A percentile compares a stretch with the other conserved stretches of the same genome.
Conservation (phyloP, 2,329 filamentous ascomycete genomes). For the Plectosphaerella sp. region DNA sequence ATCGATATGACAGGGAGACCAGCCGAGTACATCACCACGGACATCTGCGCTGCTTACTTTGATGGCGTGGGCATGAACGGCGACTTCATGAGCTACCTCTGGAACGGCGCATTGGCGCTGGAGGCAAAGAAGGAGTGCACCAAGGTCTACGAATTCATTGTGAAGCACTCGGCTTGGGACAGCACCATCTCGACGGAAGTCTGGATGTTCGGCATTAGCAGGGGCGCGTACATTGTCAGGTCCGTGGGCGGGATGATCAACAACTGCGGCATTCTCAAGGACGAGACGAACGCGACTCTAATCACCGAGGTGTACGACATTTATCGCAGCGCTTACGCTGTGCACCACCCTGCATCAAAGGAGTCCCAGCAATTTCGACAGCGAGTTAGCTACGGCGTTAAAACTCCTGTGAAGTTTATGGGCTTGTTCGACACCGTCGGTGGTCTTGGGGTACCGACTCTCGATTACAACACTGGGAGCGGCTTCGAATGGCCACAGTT, state of each 20-base stretch:
- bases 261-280: slow-evolving; percentile 20
- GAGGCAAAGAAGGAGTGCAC: slow-evolving; percentile 10
- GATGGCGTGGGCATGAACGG: slow-evolving; percentile 3
- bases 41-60: slow-evolving; percentile 1
- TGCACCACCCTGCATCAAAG: slow-evolving; percentile 11
- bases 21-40: neutral
- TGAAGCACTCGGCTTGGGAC: neutral
- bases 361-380: slow-evolving; percentile 12
- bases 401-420: slow-evolving; percentile 16
- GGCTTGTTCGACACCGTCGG: slow-evolving; percentile 18
- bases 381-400: slow-evolving; percentile 6
- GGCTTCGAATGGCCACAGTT: slow-evolving; percentile 18
- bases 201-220: slow-evolving; percentile 20
- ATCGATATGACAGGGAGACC: slow-evolving; percentile 5
- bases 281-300: slow-evolving; percentile 8
- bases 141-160: slow-evolving; percentile 10
- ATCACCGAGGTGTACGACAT: slow-evolving; percentile 15
- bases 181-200: slow-evolving; percentile 8
- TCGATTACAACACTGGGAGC: slow-evolving; percentile 9
- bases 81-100: slow-evolving; percentile 10
- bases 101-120: slow-evolving; percentile 6
- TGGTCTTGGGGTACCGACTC: slow-evolving; percentile 13
- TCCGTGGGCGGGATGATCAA: slow-evolving; percentile 21
- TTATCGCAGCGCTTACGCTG: slow-evolving; percentile 13
- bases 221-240: slow-evolving; percentile 18